Base-by-base conservation (phyloP, 805 yeast genomes). In the Saturnispora bothae region DNA sequence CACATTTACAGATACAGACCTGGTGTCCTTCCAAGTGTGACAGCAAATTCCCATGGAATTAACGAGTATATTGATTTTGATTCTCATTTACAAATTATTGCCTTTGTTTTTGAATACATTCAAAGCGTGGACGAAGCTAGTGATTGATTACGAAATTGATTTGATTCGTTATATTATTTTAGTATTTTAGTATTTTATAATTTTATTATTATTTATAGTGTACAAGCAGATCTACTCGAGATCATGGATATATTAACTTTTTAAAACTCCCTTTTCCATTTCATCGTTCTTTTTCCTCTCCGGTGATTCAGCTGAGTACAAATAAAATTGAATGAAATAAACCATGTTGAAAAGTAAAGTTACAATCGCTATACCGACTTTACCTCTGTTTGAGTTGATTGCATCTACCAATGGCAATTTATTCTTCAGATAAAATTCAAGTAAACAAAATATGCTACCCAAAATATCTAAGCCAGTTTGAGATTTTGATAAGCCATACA, bases 1-100 rank as follows among this genome's bases (percentile, higher is more conserved):
- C 65, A 76, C 49, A 76, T 80, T 39, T 80, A 65, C 60, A 65
- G 86, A 43, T 76, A 66, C 53, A 61, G 65, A 27, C 79, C 83
- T 6, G 71, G 68, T 25, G 55, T 60, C 16, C 45, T 53, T 17
- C 60, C 61, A 14, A 61, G 63, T 25, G 54, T 60, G 20, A 64
- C 60, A 31, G 56, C 56, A 23, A 62, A 66, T 34, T 63, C 68
- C 28, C 89, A 82, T 57, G 73, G 82, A 23, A 79, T 81, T 19
- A 69, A 80, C 51, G 89, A 81, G 52, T 67, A 63, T 43, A 58
- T 76, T 33, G 56, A 61, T 10, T 60, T 76, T 46, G 69, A 69
- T 40, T 63, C 67, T 21, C 88, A 80, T 55, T 56, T 81, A 43
- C 73, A 73, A 41, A 62, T 72, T 19, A 62, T 73, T 31, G 76